Conservation (phyloP, 306 rosid genomes). For the Begonia loranthoides region DNA sequence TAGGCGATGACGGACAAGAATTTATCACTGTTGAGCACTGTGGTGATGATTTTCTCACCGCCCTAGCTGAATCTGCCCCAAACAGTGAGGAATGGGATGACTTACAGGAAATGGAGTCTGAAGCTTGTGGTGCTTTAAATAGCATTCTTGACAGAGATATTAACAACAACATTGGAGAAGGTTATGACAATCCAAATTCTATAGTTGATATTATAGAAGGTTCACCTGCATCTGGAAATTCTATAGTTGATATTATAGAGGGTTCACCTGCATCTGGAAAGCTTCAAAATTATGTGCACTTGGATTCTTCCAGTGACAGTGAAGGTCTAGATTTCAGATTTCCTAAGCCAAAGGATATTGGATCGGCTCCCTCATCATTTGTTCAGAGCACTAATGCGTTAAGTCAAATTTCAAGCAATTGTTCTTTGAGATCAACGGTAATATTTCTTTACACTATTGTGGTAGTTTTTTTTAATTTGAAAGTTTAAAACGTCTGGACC, state of each 20-base stretch:
- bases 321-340: constrained; percentile 25
- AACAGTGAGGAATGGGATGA: constrained; percentile 90
- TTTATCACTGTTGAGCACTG: constrained; percentile 81
- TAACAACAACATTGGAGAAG: constrained; percentile 7
- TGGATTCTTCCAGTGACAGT: constrained; percentile 59
- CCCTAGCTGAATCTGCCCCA: constrained; percentile 52
- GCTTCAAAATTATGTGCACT: constrained; percentile 28
- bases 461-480: not conserved
- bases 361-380: constrained; percentile 12
- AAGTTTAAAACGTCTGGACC: not conserved
- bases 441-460: not conserved
- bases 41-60: constrained; percentile 78
- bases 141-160: constrained; percentile 24
- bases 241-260: constrained; percentile 21
- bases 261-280: constrained; percentile 30
- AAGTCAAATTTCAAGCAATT: constrained; percentile 10
- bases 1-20: constrained; percentile 76
- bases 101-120: constrained; percentile 56
- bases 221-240: constrained; percentile 29
- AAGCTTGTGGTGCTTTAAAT: constrained; percentile 53
- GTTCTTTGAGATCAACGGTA: constrained; percentile 35
- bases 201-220: constrained; percentile 26
- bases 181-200: constrained; percentile 5
- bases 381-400: constrained; percentile 7
- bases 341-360: constrained; percentile 14